Conservation (phyloP, 2,329 filamentous ascomycete species). For the Colletotrichum sp. region DNA sequence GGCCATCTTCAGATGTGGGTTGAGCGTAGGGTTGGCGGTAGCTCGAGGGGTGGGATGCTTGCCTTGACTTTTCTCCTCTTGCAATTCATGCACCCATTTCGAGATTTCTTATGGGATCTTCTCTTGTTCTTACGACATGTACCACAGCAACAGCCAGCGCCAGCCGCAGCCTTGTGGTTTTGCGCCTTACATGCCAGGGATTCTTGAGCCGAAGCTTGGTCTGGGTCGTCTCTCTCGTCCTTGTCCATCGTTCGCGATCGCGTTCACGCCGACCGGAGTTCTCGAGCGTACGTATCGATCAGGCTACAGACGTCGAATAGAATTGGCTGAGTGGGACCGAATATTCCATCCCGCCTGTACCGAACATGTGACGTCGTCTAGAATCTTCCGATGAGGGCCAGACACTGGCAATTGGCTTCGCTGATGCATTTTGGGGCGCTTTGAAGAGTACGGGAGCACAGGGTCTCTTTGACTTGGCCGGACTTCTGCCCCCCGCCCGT, state of each 20-base stretch:
- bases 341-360: not conserved
- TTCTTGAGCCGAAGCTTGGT: not conserved
- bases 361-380: not conserved
- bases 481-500: not conserved
- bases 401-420: not conserved
- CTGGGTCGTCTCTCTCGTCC: not conserved
- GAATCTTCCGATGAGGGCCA: not conserved
- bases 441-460: not conserved
- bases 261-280: not conserved
- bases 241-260: constrained; percentile 1
- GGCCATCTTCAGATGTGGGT: not conserved
- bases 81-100: constrained; percentile 24
- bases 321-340: not conserved
- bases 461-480: not conserved
- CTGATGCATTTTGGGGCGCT: not conserved
- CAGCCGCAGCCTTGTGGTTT: not conserved
- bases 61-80: constrained; percentile 24
- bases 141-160: not conserved
- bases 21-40: not conserved
- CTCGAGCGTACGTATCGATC: not conserved
- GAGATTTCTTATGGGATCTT: constrained; percentile 20
- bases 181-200: not conserved
- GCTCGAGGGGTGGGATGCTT: not conserved
- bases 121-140: constrained; percentile 12
- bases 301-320: not conserved